phyloP scores from a whole-genome alignment of 495 filamentous ascomycete species.

The Amniculicola lignicola region DNA sequence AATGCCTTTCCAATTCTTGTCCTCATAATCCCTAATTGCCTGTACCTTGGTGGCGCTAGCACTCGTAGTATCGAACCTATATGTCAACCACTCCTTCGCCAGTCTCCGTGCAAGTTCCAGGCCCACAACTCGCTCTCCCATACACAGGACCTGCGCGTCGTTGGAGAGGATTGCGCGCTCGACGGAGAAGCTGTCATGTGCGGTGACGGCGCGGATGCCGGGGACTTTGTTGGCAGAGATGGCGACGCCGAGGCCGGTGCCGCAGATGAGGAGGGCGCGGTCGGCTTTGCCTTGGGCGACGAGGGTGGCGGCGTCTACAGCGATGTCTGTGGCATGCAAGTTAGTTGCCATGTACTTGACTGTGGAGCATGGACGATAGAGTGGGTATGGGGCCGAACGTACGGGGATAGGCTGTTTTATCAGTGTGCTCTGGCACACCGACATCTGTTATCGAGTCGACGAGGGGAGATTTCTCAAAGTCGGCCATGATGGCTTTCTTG shows the following conservation, averaged over 20 bases:
- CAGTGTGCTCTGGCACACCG: slow-evolving; percentile 59
- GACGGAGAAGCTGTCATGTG: slow-evolving; percentile 80
- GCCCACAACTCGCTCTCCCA: slow-evolving; percentile 81
- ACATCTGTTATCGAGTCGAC: slow-evolving; percentile 69
- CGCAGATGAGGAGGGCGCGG: slow-evolving; percentile 81
- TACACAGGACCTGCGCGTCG: slow-evolving; percentile 83
- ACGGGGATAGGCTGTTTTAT: slow-evolving; percentile 87
- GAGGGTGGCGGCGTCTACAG: slow-evolving; percentile 65
- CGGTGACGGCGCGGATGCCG: slow-evolving; percentile 79
- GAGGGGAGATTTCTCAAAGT: slow-evolving; percentile 63
- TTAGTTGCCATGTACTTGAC: too few relatives aligned
- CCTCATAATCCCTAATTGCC: slow-evolving; percentile 72
- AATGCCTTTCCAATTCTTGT: slow-evolving; percentile 41
- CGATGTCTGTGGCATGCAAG: too few relatives aligned
- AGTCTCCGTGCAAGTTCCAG: slow-evolving; percentile 74
- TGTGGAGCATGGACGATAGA: too few relatives aligned
- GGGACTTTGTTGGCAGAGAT: slow-evolving; percentile 86
- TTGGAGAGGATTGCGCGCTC: slow-evolving; percentile 80
- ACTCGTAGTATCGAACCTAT: slow-evolving; percentile 72
- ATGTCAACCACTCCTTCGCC: slow-evolving; percentile 77
- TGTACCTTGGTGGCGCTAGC: slow-evolving; percentile 71
- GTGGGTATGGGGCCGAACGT: too few relatives aligned
- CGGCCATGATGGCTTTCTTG: slow-evolving; percentile 73
- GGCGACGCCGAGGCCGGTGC: slow-evolving; percentile 80
- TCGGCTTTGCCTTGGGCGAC: slow-evolving; percentile 68